A percentile compares a stretch with the other conserved stretches of the same genome.
Conservation (phyloP, 169 alveolate species). For the Besnoitia besnoiti region DNA sequence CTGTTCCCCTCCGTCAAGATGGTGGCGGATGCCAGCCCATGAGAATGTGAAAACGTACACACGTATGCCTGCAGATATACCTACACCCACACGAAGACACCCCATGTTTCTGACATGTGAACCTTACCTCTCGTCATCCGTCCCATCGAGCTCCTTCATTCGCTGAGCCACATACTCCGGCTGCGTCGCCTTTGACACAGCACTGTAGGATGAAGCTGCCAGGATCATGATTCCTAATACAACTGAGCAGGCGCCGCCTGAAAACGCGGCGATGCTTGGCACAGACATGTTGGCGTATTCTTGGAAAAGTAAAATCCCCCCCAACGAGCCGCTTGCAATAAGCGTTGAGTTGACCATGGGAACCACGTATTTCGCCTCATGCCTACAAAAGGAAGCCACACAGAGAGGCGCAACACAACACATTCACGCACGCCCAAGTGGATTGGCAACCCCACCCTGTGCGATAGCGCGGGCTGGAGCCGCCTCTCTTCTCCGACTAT, state of each 20-base stretch:
- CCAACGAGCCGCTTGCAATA: conserved; percentile 62
- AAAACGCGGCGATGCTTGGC: neutral
- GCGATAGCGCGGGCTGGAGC: neutral
- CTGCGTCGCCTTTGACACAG: neutral
- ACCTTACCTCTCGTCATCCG: conserved; percentile 50
- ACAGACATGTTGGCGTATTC: conserved; percentile 35
- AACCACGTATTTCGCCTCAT: conserved; percentile 67
- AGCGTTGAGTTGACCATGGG: conserved; percentile 63
- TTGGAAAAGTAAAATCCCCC: conserved; percentile 56
- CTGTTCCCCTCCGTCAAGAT: no score
- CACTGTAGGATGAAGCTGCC: neutral
- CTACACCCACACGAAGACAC: neutral
- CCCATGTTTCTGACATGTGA: neutral
- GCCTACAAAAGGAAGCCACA: neutral
- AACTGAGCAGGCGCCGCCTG: conserved; percentile 14
- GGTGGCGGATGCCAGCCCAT: no score
- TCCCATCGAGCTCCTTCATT: neutral
- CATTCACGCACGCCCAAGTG: no score
- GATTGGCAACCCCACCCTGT: no score
- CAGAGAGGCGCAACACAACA: neutral
- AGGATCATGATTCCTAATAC: conserved; percentile 27
- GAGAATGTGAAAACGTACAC: neutral
- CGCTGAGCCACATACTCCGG: neutral
- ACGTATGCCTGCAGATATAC: neutral
- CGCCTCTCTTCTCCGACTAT: neutral